phyloP scores from a whole-genome alignment of 805 yeast species.

The Candida methanosorbosa region DNA sequence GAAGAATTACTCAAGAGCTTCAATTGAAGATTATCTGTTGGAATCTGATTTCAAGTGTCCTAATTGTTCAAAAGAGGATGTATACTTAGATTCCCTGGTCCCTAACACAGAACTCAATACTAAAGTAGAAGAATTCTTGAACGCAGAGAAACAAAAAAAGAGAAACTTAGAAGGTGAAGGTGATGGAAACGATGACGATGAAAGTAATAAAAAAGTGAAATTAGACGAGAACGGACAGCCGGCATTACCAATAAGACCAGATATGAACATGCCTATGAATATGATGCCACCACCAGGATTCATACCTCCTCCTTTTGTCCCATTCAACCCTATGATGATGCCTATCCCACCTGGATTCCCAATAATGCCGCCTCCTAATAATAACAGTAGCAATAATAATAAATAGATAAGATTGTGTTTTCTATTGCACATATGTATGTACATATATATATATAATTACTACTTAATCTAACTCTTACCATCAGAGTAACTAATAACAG shows the following conservation, averaged over 20 bases:
- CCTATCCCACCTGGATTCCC: slow-evolving; percentile 1
- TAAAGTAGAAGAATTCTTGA: slow-evolving; percentile 43
- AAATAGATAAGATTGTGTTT: no score
- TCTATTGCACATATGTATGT: no score
- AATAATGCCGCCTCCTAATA: background rate
- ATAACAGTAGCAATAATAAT: background rate
- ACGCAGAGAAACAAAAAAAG: slow-evolving; percentile 12
- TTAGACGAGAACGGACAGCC: background rate
- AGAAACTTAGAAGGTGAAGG: slow-evolving; percentile 5
- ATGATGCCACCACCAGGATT: background rate
- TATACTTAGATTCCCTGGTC: slow-evolving; percentile 63
- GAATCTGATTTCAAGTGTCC: slow-evolving; percentile 80
- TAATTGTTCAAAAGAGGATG: slow-evolving; percentile 65
- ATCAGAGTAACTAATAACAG: slow-evolving; percentile 61
- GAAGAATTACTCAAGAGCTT: slow-evolving; percentile 45
- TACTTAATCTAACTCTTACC: slow-evolving; percentile 22
- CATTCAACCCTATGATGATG: background rate
- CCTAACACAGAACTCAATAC: slow-evolving; percentile 52
- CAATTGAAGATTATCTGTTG: slow-evolving; percentile 58
- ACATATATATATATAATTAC: background rate
- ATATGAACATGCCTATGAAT: background rate
- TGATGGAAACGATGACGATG: background rate
- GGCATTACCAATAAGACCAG: background rate
- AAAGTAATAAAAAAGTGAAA: background rate
- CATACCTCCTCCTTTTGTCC: background rate